Evolutionary conservation across 176 grass and related monocot species (phyloP).

Genomic region (Oryza meyeriana): DNA sequence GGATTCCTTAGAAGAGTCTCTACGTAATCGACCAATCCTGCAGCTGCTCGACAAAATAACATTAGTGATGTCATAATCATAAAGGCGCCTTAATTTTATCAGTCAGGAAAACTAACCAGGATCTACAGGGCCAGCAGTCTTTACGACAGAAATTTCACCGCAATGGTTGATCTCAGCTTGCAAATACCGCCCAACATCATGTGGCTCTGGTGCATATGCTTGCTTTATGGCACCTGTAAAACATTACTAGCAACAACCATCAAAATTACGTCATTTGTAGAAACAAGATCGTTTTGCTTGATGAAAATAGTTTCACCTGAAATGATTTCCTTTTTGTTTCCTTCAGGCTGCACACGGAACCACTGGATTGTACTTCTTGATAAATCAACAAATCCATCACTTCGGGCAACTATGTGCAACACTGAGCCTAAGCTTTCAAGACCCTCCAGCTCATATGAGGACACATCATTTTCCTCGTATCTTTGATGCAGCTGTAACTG

Average conservation of each 20-base stretch:
- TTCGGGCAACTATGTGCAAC: slow-evolving; percentile 40
- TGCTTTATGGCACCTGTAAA: slow-evolving; percentile 64
- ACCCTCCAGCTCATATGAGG: slow-evolving; percentile 53
- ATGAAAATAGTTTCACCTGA: slow-evolving; percentile 53
- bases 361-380: slow-evolving; percentile 57
- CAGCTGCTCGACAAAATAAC: slow-evolving; percentile 41
- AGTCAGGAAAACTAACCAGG: slow-evolving; percentile 50
- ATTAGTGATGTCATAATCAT: slow-evolving; percentile 17
- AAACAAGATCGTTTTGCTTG: neutral
- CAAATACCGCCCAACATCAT: slow-evolving; percentile 64
- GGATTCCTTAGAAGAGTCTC: slow-evolving; percentile 67
- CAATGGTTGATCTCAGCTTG: slow-evolving; percentile 56
- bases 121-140: slow-evolving; percentile 52
- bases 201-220: slow-evolving; percentile 73
- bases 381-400: slow-evolving; percentile 31
- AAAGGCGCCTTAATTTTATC: slow-evolving; percentile 12
- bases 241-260: slow-evolving; percentile 11
- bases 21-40: slow-evolving; percentile 63
- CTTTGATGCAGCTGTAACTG: slow-evolving; percentile 44
- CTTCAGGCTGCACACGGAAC: slow-evolving; percentile 58
- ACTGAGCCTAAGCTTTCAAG: slow-evolving; percentile 70
- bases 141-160: slow-evolving; percentile 32
- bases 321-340: slow-evolving; percentile 67
- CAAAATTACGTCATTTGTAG: neutral
- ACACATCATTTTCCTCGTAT: slow-evolving; percentile 23